Base-by-base conservation (phyloP, 2,329 filamentous ascomycete species). In the Didymosphaeria variabile region DNA sequence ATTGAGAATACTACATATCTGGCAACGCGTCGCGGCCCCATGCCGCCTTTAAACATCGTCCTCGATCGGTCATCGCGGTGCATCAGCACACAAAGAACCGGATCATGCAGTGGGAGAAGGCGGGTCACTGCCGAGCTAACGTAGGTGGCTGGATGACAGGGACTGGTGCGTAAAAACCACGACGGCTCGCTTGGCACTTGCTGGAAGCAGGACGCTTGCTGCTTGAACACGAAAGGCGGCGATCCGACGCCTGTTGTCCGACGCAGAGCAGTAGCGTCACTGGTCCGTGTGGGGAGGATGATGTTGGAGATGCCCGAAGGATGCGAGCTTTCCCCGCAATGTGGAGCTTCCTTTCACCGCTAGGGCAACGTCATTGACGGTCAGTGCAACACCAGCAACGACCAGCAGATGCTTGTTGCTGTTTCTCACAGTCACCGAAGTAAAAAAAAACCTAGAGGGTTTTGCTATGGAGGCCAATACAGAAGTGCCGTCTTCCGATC, bases 61-160 rank as follows among this genome's bases (percentile, higher is more conserved):
- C 9, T 44, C 8, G 52, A 34, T 55, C 52, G 52, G 52, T 23
- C 38, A 55, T 32, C 38, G 13, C n/a, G 42, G 31, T 45, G 29
- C 53, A 55, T 47, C 40, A 46, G 53, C 53, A 31, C 53, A 47
- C 53, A 55, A 55, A 46, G 53, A 55, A 55, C 53, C 53, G 42
- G 53, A 26, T 36, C 42, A 36, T 46, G 42, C 29, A 38, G 42
- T 42, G 42, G 53, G 42, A 55, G 34, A 26, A 44, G 52, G 38
- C 42, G 31, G 45, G 53, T 46, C 40, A 23, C 31, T 42, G 42
- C 40, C 26, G 42, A 29, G 36, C 51, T 5, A 21, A 55, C 53
- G 53, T 55, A 55, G 42, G 40, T 55, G 53, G 42, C 53, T 55
- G 53, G 29, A 12, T 10, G 31, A 55, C 40, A 55, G 53, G 8